These are phyloP conservation scores for Phytophthora brassicae DNA, from an alignment of 352 stramenopile genomes.

Conservation along the genomic window DNA sequence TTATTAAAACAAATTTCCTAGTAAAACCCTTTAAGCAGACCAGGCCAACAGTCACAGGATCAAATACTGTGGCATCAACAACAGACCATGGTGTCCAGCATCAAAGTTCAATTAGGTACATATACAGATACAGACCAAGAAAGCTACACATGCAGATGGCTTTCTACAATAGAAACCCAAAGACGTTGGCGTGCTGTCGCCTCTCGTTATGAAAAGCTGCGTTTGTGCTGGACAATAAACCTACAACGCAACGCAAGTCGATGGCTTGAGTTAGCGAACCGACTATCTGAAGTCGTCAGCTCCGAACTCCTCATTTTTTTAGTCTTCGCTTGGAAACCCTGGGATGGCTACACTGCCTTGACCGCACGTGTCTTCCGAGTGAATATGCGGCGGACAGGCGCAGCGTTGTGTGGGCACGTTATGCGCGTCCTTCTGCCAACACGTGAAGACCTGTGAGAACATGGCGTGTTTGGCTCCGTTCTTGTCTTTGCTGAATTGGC, in stretches of 20 bases:
- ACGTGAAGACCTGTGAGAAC: conserved; percentile 83
- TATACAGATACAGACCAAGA: too few relatives aligned
- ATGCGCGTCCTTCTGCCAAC: conserved; percentile 67
- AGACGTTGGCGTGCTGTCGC: too few relatives aligned
- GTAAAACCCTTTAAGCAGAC: too few relatives aligned
- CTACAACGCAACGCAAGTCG: conserved; percentile 18
- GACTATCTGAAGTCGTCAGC: conserved; percentile 35
- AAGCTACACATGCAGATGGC: too few relatives aligned
- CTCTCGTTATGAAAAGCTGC: conserved; percentile 16
- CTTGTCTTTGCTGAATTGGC: conserved; percentile 4
- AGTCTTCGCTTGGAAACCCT: conserved; percentile 41
- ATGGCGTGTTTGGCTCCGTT: conserved; percentile 19
- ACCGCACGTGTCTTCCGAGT: conserved; percentile 75
- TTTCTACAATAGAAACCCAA: too few relatives aligned
- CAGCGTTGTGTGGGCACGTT: conserved; percentile 52
- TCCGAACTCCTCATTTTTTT: too few relatives aligned
- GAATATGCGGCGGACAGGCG: conserved; percentile 60
- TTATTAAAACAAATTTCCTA: too few relatives aligned
- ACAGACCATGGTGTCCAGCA: too few relatives aligned
- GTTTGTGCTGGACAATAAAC: conserved; percentile 3
- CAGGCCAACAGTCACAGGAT: too few relatives aligned
- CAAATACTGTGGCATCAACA: too few relatives aligned
- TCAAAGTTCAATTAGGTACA: too few relatives aligned
- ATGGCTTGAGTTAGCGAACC: conserved; percentile 5
- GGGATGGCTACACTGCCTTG: conserved; percentile 52